These are phyloP conservation scores for Lactuca saligna DNA, from an alignment of 129 eudicot genomes.

Conservation along the genomic window DNA sequence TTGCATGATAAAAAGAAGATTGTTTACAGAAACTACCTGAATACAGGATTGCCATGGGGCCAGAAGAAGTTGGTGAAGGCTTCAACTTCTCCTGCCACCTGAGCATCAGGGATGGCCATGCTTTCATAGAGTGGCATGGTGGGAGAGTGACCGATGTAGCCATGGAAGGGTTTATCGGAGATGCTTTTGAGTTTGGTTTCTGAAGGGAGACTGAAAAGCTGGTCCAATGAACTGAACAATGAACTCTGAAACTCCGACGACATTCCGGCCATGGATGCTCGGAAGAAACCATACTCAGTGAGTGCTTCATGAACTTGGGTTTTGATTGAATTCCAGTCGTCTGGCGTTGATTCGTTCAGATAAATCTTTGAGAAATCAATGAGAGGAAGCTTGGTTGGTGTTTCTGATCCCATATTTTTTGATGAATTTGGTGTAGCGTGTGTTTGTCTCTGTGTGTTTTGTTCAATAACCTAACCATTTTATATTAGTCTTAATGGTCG, in stretches of 20 bases:
- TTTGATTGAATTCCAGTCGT: constrained; percentile 42
- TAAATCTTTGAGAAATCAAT: constrained; percentile 41
- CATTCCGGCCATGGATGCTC: constrained; percentile 46
- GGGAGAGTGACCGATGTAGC: constrained; percentile 55
- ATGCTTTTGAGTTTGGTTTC: constrained; percentile 44
- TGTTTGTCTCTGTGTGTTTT: background rate
- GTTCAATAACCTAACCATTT: background rate
- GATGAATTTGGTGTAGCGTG: background rate
- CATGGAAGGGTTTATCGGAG: constrained; percentile 52
- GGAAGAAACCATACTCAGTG: constrained; percentile 51
- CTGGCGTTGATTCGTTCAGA: constrained; percentile 34
- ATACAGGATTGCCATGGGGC: constrained; percentile 51
- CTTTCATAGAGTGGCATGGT: constrained; percentile 56
- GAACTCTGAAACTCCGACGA: constrained; percentile 29
- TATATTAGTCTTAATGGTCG: background rate
- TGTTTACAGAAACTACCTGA: constrained; percentile 28
- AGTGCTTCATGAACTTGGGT: constrained; percentile 49
- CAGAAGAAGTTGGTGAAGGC: constrained; percentile 38
- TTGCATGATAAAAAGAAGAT: background rate
- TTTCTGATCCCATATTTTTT: constrained; percentile 42
- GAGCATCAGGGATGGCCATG: constrained; percentile 45
- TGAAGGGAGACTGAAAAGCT: constrained; percentile 59
- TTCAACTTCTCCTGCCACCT: constrained; percentile 31
- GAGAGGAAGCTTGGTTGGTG: constrained; percentile 37
- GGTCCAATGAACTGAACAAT: constrained; percentile 31